phyloP scores from a whole-genome alignment of 257 asterid species.

The Salvia rosmarinus region DNA sequence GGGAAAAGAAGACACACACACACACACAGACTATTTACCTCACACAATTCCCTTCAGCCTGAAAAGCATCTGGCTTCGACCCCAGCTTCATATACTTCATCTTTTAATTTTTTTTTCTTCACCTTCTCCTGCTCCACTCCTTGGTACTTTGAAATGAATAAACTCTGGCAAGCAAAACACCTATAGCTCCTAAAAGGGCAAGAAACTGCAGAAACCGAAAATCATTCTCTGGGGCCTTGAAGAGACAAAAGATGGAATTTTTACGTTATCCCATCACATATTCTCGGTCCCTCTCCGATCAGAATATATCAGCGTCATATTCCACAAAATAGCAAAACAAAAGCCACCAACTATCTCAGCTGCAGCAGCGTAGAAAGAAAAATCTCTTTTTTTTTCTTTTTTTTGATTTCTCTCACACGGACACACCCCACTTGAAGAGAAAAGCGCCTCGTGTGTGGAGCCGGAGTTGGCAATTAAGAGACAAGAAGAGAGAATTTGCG shows the following conservation, averaged over 20 bases:
- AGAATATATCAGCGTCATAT: slow-evolving; percentile 33
- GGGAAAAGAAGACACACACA: background rate
- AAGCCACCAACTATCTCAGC: slow-evolving; percentile 29
- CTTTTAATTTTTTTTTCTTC: slow-evolving; percentile 31
- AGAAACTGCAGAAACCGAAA: slow-evolving; percentile 39
- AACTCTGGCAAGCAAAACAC: slow-evolving; percentile 32
- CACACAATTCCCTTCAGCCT: slow-evolving; percentile 63
- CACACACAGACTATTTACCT: slow-evolving; percentile 44
- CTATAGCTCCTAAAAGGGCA: slow-evolving; percentile 37
- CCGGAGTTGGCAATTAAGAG: slow-evolving; percentile 30
- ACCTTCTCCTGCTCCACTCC: slow-evolving; percentile 23
- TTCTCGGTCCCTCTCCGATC: slow-evolving; percentile 31
- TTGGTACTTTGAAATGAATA: slow-evolving; percentile 28
- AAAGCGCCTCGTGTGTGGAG: slow-evolving; percentile 49
- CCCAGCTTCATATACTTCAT: slow-evolving; percentile 98
- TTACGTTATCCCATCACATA: slow-evolving; percentile 40
- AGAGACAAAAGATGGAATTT: slow-evolving; percentile 44
- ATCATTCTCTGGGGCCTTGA: slow-evolving; percentile 39
- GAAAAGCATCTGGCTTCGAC: slow-evolving; percentile 91
- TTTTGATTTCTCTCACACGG: background rate
- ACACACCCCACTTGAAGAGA: slow-evolving; percentile 27
- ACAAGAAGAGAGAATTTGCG: background rate
- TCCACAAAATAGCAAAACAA: slow-evolving; percentile 46
- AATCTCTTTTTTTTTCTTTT: background rate
- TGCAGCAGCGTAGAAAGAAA: slow-evolving; percentile 14